phyloP scores from a whole-genome alignment of 352 stramenopile species.

The Phytopythium litorale region DNA sequence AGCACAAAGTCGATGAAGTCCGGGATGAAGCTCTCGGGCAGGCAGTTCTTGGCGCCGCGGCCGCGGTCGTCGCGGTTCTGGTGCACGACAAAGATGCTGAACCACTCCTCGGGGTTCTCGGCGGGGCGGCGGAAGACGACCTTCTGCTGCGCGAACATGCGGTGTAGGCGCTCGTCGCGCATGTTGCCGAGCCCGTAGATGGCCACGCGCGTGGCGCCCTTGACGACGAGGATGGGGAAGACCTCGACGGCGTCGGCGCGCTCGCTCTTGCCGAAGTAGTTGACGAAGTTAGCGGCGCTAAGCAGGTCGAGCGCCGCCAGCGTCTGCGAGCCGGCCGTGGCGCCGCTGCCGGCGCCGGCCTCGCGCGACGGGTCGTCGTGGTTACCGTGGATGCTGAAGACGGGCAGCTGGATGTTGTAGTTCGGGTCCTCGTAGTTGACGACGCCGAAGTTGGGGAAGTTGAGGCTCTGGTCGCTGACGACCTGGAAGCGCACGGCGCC shows the following conservation, averaged over 20 bases:
- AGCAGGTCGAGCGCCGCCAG: conserved; percentile 96
- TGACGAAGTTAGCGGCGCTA: conserved; percentile 94
- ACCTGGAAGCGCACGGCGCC: conserved; percentile 81
- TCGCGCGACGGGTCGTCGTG: conserved; percentile 98
- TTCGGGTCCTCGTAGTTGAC: conserved; percentile 98
- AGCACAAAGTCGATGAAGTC: conserved; percentile 98
- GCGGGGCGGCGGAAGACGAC: conserved; percentile 91
- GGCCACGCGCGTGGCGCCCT: conserved; percentile 93
- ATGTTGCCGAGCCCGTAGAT: conserved; percentile 98
- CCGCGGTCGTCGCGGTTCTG: conserved; percentile 97
- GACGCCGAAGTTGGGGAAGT: conserved; percentile 86
- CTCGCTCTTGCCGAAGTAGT: conserved; percentile 97
- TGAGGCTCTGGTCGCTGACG: conserved; percentile 88
- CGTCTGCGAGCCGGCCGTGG: conserved; percentile 37
- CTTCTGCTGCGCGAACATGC: conserved; percentile 96
- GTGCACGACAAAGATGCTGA: conserved; percentile 99
- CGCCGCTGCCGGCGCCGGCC: conserved; percentile 38
- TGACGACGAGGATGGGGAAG: conserved; percentile 94
- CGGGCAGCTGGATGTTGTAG: conserved; percentile 92
- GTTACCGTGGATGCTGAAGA: conserved; percentile 99
- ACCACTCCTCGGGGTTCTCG: conserved; percentile 86
- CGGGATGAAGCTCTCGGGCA: conserved; percentile 97
- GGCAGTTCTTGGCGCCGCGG: conserved; percentile 94
- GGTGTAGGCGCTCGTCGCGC: conserved; percentile 97
- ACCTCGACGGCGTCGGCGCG: conserved; percentile 94